Evolutionary conservation across 2,329 filamentous ascomycete genomes (phyloP).

Genomic region (Rasamsonia emersonii): DNA sequence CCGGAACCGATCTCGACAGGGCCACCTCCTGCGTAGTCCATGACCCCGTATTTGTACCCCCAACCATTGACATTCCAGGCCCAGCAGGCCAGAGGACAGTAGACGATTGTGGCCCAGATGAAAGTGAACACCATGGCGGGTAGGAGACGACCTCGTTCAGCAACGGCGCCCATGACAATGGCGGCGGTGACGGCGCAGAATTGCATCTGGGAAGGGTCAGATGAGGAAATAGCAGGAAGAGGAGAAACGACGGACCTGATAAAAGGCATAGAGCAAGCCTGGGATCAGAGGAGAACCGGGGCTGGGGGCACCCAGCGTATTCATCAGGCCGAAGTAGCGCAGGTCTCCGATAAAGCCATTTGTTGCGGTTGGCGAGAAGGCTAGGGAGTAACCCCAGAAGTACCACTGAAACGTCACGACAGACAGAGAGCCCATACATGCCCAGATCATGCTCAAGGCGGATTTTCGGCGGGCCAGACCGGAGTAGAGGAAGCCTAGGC

Average conservation of each 20-base stretch:
- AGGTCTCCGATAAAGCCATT: conserved; percentile 91
- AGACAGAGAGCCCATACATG: conserved; percentile 86
- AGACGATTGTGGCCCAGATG: conserved; percentile 93
- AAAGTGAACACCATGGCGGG: conserved; percentile 94
- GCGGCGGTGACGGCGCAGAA: conserved; percentile 90
- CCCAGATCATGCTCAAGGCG: conserved; percentile 93
- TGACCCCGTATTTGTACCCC: conserved; percentile 80
- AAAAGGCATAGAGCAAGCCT: conserved; percentile 86
- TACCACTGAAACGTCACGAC: conserved; percentile 98
- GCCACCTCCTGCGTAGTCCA: conserved; percentile 93
- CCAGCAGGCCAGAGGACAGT: conserved; percentile 96
- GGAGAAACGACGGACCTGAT: conserved; percentile 53
- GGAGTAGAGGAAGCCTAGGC: conserved; percentile 95
- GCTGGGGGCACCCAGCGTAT: conserved; percentile 74
- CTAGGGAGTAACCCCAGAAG: conserved; percentile 96
- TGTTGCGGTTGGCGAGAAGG: conserved; percentile 71
- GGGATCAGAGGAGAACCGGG: conserved; percentile 82
- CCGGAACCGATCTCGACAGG: conserved; percentile 97
- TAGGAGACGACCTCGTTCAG: conserved; percentile 85
- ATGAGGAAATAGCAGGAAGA: not conserved
- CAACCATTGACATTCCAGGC: conserved; percentile 93
- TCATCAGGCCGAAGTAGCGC: conserved; percentile 78
- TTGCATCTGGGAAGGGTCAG: conserved; percentile 61
- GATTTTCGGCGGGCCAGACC: conserved; percentile 97
- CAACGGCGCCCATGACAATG: conserved; percentile 84